phyloP scores from a whole-genome alignment of 2,329 filamentous ascomycete species.

The Juglanconis oblonga region DNA sequence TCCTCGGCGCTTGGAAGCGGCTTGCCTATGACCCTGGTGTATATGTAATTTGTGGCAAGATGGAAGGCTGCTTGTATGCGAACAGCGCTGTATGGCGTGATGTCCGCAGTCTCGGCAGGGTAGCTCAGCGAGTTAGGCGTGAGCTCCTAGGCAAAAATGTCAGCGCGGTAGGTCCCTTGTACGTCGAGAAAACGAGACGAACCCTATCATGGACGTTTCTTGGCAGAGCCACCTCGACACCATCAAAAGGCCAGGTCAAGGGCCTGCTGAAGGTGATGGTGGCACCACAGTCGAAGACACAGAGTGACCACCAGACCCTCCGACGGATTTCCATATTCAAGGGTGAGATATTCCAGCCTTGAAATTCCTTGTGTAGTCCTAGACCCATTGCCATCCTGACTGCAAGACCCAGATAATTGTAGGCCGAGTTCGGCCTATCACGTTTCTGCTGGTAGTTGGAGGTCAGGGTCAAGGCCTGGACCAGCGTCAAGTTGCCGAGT shows the following conservation, averaged over 20 bases:
- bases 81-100: constrained; percentile 43
- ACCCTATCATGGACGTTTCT: constrained; percentile 25
- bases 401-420: constrained; percentile 47
- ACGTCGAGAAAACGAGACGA: background rate
- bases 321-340: constrained; percentile 34
- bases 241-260: constrained; percentile 24
- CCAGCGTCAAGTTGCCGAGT: constrained; percentile 26
- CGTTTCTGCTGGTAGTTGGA: constrained; percentile 40
- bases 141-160: constrained; percentile 21
- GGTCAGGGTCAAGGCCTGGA: constrained; percentile 30
- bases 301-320: constrained; percentile 36
- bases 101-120: constrained; percentile 32
- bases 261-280: constrained; percentile 32
- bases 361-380: constrained; percentile 44
- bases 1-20: constrained; percentile 39
- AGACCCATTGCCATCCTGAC: constrained; percentile 47
- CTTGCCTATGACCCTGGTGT: constrained; percentile 42
- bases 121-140: constrained; percentile 33
- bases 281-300: constrained; percentile 42
- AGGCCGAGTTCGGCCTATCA: constrained; percentile 48
- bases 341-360: constrained; percentile 29
- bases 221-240: constrained; percentile 23
- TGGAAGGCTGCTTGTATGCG: constrained; percentile 43
- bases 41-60: constrained; percentile 41
- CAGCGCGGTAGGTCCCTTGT: background rate